These are phyloP conservation scores for Inga leiocalycina DNA, from an alignment of 306 rosid species.

Conservation along the genomic window DNA sequence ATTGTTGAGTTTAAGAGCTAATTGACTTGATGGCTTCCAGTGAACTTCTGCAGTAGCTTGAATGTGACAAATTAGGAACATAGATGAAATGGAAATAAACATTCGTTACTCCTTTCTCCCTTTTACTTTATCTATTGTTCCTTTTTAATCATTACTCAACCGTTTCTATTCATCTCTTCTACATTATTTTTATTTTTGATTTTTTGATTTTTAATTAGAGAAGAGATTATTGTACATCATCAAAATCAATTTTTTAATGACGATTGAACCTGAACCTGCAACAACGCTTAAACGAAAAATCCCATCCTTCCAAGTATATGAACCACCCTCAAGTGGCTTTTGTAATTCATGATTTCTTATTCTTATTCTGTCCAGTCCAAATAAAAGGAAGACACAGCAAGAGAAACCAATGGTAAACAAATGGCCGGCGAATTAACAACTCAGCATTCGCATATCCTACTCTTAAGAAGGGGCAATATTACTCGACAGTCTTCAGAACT, in stretches of 20 bases:
- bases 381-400: background rate
- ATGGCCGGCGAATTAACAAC: background rate
- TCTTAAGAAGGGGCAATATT: background rate
- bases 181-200: background rate
- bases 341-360: background rate
- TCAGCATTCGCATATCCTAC: background rate
- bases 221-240: background rate
- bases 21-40: slow-evolving; percentile 20
- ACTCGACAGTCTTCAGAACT: background rate
- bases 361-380: background rate
- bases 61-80: slow-evolving; percentile 14
- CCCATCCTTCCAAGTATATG: background rate
- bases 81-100: background rate
- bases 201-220: background rate
- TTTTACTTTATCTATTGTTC: background rate
- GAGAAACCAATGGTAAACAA: background rate
- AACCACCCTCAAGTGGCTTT: background rate
- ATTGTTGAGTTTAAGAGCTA: slow-evolving; percentile 33
- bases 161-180: background rate
- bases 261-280: background rate
- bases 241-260: background rate
- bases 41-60: slow-evolving; percentile 31
- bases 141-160: background rate
- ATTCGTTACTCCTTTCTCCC: background rate
- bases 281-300: background rate